Conservation (phyloP, 768 basidiomycete genomes). For the Suillus occidentalis region DNA sequence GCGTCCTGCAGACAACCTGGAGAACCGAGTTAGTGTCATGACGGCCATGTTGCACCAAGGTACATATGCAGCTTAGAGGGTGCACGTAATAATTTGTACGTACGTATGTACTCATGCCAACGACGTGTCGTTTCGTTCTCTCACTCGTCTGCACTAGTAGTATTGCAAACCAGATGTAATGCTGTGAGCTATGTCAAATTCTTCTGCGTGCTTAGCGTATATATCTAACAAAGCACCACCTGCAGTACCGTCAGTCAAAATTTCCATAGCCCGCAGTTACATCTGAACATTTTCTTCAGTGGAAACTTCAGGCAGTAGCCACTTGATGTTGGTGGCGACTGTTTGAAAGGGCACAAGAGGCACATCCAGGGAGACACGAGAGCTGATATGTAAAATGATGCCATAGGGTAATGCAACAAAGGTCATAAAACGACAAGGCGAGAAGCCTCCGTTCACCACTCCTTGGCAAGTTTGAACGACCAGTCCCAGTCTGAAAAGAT, state of each 20-base stretch:
- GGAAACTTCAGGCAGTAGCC: not conserved
- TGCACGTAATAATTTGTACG: too few relatives aligned
- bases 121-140: not conserved
- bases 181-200: not conserved
- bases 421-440: slow-evolving; percentile 11
- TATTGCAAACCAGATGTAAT: not conserved
- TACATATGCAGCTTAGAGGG: too few relatives aligned
- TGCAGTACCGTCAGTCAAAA: not conserved
- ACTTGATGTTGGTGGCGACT: not conserved
- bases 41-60: not conserved
- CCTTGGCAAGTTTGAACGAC: slow-evolving; percentile 89
- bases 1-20: not conserved
- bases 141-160: not conserved
- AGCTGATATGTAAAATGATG: slow-evolving; percentile 29
- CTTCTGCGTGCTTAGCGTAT: not conserved
- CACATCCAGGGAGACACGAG: slow-evolving; percentile 28
- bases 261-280: not conserved
- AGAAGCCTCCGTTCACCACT: slow-evolving; percentile 58
- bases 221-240: not conserved
- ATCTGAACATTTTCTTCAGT: not conserved
- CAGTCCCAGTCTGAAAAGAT: slow-evolving; percentile 47
- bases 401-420: slow-evolving; percentile 26
- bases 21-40: not conserved
- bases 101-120: not conserved
- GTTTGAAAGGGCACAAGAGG: slow-evolving; percentile 4